phyloP scores from a whole-genome alignment of 139 green algal species.

The Chlorella sorokiniana region DNA sequence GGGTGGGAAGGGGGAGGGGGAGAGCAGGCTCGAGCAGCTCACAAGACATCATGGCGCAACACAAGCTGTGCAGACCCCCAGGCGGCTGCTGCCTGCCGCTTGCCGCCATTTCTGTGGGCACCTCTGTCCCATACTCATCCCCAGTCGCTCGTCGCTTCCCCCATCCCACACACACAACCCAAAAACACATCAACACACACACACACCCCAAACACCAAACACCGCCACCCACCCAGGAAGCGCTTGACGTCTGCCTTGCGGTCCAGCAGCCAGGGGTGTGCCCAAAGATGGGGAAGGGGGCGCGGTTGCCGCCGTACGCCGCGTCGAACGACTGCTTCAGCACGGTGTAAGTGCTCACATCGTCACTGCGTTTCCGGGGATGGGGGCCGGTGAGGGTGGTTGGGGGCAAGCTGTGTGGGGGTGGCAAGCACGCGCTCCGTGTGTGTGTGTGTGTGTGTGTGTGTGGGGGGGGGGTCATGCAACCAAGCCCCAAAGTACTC shows the following conservation, averaged over 20 bases:
- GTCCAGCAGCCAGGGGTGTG: background rate
- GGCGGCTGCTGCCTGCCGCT: no score
- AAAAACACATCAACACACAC: background rate
- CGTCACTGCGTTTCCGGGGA: background rate
- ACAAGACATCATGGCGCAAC: no score
- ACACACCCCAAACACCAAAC: background rate
- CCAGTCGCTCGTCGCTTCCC: no score
- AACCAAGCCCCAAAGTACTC: no score
- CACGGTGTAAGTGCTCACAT: background rate
- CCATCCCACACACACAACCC: background rate
- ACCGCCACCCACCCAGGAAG: background rate
- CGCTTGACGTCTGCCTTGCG: background rate
- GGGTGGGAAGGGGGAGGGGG: background rate
- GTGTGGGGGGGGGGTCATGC: no score
- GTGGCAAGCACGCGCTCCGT: background rate
- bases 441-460: no score
- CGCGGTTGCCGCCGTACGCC: background rate
- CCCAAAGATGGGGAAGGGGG: background rate
- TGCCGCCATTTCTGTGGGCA: no score
- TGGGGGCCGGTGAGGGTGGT: background rate
- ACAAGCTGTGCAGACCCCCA: no score
- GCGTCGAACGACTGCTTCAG: background rate
- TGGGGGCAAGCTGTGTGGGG: background rate
- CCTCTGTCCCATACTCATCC: no score
- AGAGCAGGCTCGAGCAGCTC: no score